A percentile compares a stretch with the other conserved stretches of the same genome.
Conservation (phyloP, 2,329 filamentous ascomycete genomes). For the Alternaria longipes region DNA sequence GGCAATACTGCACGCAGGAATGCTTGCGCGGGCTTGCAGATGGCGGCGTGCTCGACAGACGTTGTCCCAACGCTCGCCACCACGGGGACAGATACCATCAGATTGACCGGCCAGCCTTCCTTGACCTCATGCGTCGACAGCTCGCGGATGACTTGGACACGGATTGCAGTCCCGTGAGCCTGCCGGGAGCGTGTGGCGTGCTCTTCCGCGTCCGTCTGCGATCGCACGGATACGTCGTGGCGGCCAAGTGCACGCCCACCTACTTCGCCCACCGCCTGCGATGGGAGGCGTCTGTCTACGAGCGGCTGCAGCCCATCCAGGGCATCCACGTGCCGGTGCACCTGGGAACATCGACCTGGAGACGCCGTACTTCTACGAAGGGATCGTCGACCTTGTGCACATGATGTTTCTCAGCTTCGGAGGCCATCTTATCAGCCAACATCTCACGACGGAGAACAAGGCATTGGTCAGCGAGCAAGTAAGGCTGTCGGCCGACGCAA, state of each 20-base stretch:
- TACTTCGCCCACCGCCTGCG: slow-evolving; percentile 23
- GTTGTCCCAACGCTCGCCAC: slow-evolving; percentile 51
- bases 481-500: too few species aligned
- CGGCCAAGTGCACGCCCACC: slow-evolving; percentile 53
- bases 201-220: slow-evolving; percentile 56
- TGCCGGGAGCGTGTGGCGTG: slow-evolving; percentile 49
- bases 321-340: slow-evolving; percentile 35
- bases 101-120: slow-evolving; percentile 37
- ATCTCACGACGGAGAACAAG: too few species aligned
- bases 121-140: slow-evolving; percentile 43
- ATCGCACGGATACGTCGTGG: slow-evolving; percentile 56
- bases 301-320: slow-evolving; percentile 27
- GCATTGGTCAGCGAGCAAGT: too few species aligned
- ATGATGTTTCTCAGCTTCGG: too few species aligned
- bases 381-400: too few species aligned
- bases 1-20: background rate
- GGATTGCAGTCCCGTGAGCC: slow-evolving; percentile 37
- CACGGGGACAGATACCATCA: slow-evolving; percentile 45
- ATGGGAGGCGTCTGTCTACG: slow-evolving; percentile 31
- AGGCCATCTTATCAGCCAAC: too few species aligned
- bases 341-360: too few species aligned
- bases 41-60: background rate
- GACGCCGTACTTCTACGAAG: too few species aligned
- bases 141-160: slow-evolving; percentile 20
- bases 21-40: background rate